A percentile compares a stretch with the other conserved stretches of the same genome.
These are phyloP conservation scores for Coniophora puteana DNA, from an alignment of 1,284 basidiomycete genomes.

Conservation along the genomic window DNA sequence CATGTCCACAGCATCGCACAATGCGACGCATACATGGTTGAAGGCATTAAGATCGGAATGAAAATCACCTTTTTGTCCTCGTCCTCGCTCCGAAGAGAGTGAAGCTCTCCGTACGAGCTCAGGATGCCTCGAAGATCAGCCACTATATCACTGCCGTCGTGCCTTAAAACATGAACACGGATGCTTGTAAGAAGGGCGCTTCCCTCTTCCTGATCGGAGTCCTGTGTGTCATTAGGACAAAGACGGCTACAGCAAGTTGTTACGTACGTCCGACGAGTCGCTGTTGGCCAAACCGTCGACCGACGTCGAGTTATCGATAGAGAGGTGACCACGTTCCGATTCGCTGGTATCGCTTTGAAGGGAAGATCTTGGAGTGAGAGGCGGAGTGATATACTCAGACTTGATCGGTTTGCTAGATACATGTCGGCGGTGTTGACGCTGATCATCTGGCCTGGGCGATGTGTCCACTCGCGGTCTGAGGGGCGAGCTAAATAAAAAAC, in stretches of 20 bases:
- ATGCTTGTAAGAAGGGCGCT: slow-evolving; percentile 19
- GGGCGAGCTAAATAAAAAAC: slow-evolving; percentile 17
- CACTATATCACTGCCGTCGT: slow-evolving; percentile 32
- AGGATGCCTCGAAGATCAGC: slow-evolving; percentile 26
- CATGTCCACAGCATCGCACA: slow-evolving; percentile 10
- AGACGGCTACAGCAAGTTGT: slow-evolving; percentile 13
- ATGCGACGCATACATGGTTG: slow-evolving; percentile 10
- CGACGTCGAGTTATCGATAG: slow-evolving; percentile 8
- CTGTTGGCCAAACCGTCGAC: slow-evolving; percentile 28
- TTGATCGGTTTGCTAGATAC: slow-evolving; percentile 20
- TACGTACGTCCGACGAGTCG: slow-evolving; percentile 2
- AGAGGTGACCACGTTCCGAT: slow-evolving; percentile 16
- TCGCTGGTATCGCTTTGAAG: slow-evolving; percentile 37
- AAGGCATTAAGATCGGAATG: slow-evolving; percentile 24
- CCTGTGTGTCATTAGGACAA: slow-evolving; percentile 16
- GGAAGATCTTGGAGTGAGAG: slow-evolving; percentile 52
- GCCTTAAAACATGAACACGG: slow-evolving; percentile 26
- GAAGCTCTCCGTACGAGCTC: slow-evolving; percentile 22
- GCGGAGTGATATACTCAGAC: slow-evolving; percentile 47
- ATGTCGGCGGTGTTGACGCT: slow-evolving; percentile 14
- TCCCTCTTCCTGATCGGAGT: slow-evolving; percentile 29
- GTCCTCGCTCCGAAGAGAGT: slow-evolving; percentile 29
- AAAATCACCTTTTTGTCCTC: slow-evolving; percentile 16
- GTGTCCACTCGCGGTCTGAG: slow-evolving; percentile 8
- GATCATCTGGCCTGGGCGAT: slow-evolving; percentile 19